A percentile compares a stretch with the other conserved stretches of the same genome.
Conservation (phyloP, 2,329 filamentous ascomycete species). For the Colletotrichum sp. region DNA sequence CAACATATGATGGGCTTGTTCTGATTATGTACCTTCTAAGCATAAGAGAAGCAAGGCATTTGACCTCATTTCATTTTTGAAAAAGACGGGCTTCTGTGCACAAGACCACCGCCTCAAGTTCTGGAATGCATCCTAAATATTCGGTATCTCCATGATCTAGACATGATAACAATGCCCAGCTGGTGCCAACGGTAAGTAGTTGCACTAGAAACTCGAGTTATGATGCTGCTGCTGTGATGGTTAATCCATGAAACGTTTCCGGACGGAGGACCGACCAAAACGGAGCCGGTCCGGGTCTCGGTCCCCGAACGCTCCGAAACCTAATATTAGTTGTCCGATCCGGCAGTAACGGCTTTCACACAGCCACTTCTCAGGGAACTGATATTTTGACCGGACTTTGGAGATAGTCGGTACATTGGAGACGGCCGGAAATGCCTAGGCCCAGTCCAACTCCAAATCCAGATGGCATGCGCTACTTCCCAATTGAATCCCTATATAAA, state of each 20-base stretch:
- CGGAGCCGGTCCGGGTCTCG: background rate
- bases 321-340: background rate
- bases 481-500: background rate
- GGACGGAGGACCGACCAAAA: background rate
- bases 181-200: background rate
- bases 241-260: background rate
- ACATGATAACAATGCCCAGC: accelerated
- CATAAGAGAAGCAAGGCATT: background rate
- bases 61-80: background rate
- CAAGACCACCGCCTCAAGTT: background rate
- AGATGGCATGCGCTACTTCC: background rate
- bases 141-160: background rate
- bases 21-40: background rate
- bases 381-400: background rate
- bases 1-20: background rate
- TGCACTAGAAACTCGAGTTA: accelerated
- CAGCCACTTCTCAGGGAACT: accelerated
- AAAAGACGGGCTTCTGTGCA: background rate
- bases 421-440: background rate
- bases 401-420: background rate
- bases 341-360: accelerated
- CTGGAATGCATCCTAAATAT: background rate
- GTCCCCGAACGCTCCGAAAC: conserved; percentile 1
- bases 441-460: background rate
- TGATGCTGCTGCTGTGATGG: background rate